Base-by-base conservation (phyloP, 805 yeast species). In the Cyberlindnera samutprakarnensis region DNA sequence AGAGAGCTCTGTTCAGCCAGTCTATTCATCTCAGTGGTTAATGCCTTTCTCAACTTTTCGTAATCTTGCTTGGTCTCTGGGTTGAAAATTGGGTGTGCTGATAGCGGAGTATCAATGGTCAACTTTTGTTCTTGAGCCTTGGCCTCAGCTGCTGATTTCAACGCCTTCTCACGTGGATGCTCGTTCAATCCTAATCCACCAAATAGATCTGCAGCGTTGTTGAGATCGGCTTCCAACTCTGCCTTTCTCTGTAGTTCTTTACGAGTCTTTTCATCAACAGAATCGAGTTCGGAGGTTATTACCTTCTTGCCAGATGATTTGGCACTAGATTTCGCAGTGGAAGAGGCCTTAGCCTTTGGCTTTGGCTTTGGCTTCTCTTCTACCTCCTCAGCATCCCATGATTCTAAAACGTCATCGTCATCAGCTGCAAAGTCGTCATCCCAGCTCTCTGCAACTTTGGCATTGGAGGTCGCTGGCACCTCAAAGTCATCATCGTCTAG, bases 341-440 rank as follows among this genome's bases (percentile, higher is more conserved):
- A 33, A 8, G 39, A 16, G n/a, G 44, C 22, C 51, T 53, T 42
- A 5, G 50, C 38, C 19, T 49, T 43, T 25, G 49, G 38, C 36
- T 48, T 44, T 38, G 57, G 51, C 25, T 41, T 49, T 46, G 53
- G 53, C 38, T 61, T 64, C 34, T 68, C 72, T 31, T 69, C 78
- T n/a, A n/a, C n/a, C 48, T 79, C 92, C 43, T 80, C 94, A 33
- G 78, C 78, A 47, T 90, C 97, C 96, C 96, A 90, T 10, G 94
- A 82, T 31, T 72, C 96, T 31, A 81, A 57, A 17, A 79, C 68
- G n/a, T 83, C 78, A 30, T 82, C 92, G 39, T 82, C 94, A 30
- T 76, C 80, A 30, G 71, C 70, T 32, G 55, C 81, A 36, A 62
- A 59, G 41, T 77, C 88, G 41, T 80, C 92, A 56, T 86, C 94